Percentiles rank a stretch among this genome's conserved stretches.
phyloP scores from a whole-genome alignment of 352 stramenopile genomes.

The Globisporangium heterothallicum region DNA sequence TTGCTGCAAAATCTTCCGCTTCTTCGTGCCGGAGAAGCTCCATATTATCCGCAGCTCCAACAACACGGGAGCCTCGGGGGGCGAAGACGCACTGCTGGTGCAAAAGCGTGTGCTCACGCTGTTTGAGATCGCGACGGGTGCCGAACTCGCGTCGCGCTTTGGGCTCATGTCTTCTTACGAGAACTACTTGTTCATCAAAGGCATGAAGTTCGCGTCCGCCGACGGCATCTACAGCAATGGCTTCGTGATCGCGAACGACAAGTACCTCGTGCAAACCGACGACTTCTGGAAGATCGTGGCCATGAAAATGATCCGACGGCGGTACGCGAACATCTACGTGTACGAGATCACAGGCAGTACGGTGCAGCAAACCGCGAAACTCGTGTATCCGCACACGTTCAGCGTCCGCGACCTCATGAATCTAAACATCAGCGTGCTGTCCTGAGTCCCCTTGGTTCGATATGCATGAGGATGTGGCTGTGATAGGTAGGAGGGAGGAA shows the following conservation, averaged over 20 bases:
- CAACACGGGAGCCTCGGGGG: background rate
- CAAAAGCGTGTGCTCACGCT: constrained; percentile 19
- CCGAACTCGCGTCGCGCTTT: constrained; percentile 12
- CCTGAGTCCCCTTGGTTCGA: no score
- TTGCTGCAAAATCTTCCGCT: background rate
- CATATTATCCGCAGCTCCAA: background rate
- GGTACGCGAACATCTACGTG: constrained; percentile 21
- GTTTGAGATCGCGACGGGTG: constrained; percentile 24
- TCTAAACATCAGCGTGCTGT: constrained; percentile 21
- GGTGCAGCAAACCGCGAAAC: constrained; percentile 25
- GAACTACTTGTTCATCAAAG: constrained; percentile 21
- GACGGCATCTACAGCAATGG: constrained; percentile 28
- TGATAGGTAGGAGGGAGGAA: no score
- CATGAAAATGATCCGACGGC: constrained; percentile 18
- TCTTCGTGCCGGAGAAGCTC: constrained; percentile 1
- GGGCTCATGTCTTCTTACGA: constrained; percentile 9
- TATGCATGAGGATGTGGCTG: no score
- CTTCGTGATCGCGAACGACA: constrained; percentile 31
- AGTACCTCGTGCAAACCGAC: constrained; percentile 22
- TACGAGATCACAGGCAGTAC: constrained; percentile 27
- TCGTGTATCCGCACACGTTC: constrained; percentile 28
- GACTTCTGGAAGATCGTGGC: constrained; percentile 22
- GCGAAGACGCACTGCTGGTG: background rate
- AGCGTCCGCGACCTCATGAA: constrained; percentile 14
- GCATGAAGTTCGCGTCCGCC: constrained; percentile 29